Evolutionary conservation across 2,329 filamentous ascomycete genomes (phyloP).

Genomic region (Pseudocercospora cruenta): DNA sequence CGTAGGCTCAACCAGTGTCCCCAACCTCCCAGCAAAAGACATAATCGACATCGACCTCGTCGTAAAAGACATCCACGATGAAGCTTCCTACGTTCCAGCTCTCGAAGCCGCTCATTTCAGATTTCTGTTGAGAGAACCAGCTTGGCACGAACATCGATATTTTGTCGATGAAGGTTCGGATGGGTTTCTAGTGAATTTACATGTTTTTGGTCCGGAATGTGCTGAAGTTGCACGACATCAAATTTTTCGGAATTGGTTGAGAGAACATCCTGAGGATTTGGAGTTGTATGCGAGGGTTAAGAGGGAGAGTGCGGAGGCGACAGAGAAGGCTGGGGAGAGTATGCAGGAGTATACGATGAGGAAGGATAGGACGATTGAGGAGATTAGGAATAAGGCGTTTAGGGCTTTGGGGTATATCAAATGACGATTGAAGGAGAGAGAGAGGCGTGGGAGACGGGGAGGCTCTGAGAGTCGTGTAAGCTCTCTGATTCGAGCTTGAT

Average conservation of each 20-base stretch:
- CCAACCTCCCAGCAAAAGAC: conserved; percentile 54
- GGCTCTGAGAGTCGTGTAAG: too few species aligned
- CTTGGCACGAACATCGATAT: conserved; percentile 56
- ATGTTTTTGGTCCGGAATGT: conserved; percentile 52
- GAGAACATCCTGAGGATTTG: conserved; percentile 43
- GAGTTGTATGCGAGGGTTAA: conserved; percentile 48
- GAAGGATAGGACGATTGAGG: conserved; percentile 47
- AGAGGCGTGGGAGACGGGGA: too few species aligned
- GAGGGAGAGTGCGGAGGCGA: conserved; percentile 37
- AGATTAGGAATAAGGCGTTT: conserved; percentile 46
- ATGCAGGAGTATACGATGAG: conserved; percentile 45
- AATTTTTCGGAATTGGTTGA: conserved; percentile 53
- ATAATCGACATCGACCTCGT: conserved; percentile 59
- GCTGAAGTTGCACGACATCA: conserved; percentile 49
- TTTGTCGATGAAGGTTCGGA: conserved; percentile 41
- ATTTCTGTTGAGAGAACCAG: conserved; percentile 52
- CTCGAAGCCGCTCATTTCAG: conserved; percentile 52
- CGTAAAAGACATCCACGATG: conserved; percentile 46
- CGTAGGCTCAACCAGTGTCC: conserved; percentile 57
- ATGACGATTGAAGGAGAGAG: not conserved
- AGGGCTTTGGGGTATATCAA: not conserved
- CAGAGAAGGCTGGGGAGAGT: conserved; percentile 4
- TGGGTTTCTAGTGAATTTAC: conserved; percentile 50
- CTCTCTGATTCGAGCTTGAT: too few species aligned
- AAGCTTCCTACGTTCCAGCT: conserved; percentile 48